Evolutionary conservation across 2,329 filamentous ascomycete genomes (phyloP).

Genomic region (Sporothrix luriei): DNA sequence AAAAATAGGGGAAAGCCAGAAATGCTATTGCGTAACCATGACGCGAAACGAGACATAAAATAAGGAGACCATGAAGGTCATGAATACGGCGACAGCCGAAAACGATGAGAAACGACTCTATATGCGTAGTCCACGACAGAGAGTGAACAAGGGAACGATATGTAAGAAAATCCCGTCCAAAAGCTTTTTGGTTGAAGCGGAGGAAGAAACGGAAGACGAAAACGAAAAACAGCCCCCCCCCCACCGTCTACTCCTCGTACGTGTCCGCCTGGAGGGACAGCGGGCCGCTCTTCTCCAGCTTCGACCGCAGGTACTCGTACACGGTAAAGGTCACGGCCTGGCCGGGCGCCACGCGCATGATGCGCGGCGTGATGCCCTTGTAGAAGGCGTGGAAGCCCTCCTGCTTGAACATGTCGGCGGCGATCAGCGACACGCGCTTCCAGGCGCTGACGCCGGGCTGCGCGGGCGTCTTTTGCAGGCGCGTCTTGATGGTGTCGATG

Average conservation of each 20-base stretch:
- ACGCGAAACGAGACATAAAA: neutral
- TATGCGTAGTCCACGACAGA: slow-evolving; percentile 7
- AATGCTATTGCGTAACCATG: slow-evolving; percentile 15
- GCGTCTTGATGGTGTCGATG: slow-evolving; percentile 98
- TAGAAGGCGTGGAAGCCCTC: slow-evolving; percentile 95
- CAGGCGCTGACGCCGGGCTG: slow-evolving; percentile 79
- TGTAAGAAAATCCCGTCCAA: slow-evolving; percentile 1
- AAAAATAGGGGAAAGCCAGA: slow-evolving; percentile 3
- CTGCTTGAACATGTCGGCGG: slow-evolving; percentile 85
- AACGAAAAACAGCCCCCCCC: no score
- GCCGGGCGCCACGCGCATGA: slow-evolving; percentile 96
- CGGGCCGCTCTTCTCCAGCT: slow-evolving; percentile 67
- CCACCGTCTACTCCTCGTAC: slow-evolving; percentile 64
- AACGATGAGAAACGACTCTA: neutral
- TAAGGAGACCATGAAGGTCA: neutral
- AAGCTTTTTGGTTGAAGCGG: slow-evolving; percentile 13
- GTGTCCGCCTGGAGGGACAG: slow-evolving; percentile 61
- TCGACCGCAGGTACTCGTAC: slow-evolving; percentile 75
- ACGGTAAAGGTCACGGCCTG: slow-evolving; percentile 80
- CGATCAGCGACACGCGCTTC: slow-evolving; percentile 75
- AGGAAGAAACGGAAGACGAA: neutral
- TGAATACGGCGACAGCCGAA: neutral
- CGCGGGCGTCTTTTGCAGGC: slow-evolving; percentile 86
- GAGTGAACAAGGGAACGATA: neutral
- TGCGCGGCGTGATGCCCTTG: slow-evolving; percentile 96